Evolutionary conservation across 2,329 filamentous ascomycete species (phyloP).

Genomic region (Neofusicoccum ribis): DNA sequence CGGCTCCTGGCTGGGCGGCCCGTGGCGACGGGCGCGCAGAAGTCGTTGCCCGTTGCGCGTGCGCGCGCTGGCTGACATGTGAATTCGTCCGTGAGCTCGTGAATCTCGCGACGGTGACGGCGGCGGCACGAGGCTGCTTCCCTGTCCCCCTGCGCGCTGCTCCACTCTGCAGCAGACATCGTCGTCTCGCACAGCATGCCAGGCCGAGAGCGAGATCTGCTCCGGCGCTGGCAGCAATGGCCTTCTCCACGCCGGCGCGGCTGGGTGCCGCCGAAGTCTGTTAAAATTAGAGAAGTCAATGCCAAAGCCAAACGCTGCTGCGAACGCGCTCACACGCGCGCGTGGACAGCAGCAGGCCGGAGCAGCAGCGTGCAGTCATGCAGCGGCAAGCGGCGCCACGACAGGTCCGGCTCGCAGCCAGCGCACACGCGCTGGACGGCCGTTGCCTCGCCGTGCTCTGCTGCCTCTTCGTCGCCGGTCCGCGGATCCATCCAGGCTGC

Average conservation of each 20-base stretch:
- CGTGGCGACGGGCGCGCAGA: neutral
- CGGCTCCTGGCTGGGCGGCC: neutral
- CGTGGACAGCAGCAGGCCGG: neutral
- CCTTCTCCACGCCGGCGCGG: neutral
- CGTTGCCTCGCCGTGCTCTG: neutral
- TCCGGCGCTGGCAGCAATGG: neutral
- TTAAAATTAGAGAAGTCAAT: neutral
- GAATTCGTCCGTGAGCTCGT: constrained; percentile 4
- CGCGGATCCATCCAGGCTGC: neutral
- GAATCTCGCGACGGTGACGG: neutral
- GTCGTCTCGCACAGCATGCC: neutral
- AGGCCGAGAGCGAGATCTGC: neutral
- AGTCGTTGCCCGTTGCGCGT: constrained; percentile 1
- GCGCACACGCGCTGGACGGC: neutral
- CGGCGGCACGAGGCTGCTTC: neutral
- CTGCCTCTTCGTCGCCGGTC: neutral
- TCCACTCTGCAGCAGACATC: neutral
- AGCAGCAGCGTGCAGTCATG: neutral
- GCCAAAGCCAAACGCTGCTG: neutral
- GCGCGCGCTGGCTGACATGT: constrained; percentile 4
- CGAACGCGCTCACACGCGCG: neutral
- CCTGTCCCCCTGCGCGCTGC: neutral
- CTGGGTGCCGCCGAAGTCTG: neutral
- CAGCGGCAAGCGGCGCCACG: neutral
- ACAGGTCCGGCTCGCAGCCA: neutral